Base-by-base conservation (phyloP, 345 rosid species). In the Draba incana region DNA sequence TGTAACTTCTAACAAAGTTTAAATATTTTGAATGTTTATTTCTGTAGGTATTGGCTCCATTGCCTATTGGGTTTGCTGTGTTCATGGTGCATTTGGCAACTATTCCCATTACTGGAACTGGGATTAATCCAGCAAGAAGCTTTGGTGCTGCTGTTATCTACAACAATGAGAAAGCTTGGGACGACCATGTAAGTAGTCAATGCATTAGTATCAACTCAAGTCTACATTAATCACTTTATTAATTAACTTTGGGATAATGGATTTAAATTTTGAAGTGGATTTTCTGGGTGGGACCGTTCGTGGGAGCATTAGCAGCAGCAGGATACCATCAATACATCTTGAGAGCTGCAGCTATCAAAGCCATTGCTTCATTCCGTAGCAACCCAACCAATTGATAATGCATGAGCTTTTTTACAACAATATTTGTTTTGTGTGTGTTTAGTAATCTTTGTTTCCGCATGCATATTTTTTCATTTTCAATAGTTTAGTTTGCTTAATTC, bases 261-360 rank as follows among this genome's bases (percentile, higher is more conserved):
- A 12, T 37, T 8, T 55, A 4, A 35, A 24, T 12, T 33, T n/a
- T 46, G 24, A 53, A 80, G 79, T 77, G 81, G 81, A 70, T 80
- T 7, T 80, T 80, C 30, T 74, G 79, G 81, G 79, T 70, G 33
- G 84, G 81, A 16, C 83, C 81, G 3, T 77, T 77, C 50, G 39
- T 70, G 8, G 81, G 83, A 38, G 81, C 79, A 5, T 12, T 62
- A 10, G 64, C 64, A 4, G 81, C 83, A 38, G 79, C 79, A 37
- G 58, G 35, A 33, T 80, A 74, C 31, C 79, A 80, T 55, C 72
- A 77, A 10, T 77, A 51, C 69, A 41, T 77, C 14, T 69, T 77
- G 48, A 70, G 72, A 50, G 81, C 79, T 57, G 57, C 66, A 39
- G 72, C 77, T 23, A n/a, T 64, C 10, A 79, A 79, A 60, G 80